Evolutionary conservation across 306 rosid species (phyloP).

Genomic region (apple (Malus domestica)): DNA sequence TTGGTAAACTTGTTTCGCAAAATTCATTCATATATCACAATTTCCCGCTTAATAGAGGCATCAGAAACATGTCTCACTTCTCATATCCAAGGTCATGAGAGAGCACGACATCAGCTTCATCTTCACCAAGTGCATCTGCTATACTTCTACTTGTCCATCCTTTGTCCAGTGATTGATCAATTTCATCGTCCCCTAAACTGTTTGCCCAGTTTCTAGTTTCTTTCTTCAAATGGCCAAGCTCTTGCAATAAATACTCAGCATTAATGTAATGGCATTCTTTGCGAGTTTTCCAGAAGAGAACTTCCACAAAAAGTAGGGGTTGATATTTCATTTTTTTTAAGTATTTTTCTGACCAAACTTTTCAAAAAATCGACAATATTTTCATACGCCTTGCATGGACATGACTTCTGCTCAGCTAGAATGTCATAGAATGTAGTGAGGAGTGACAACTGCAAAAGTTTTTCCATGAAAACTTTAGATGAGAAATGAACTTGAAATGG

Average conservation of each 20-base stretch:
- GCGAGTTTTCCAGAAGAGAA: constrained; percentile 89
- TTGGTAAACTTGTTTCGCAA: too few relatives aligned
- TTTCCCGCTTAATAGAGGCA: not conserved
- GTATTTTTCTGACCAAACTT: constrained; percentile 70
- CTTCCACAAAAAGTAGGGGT: constrained; percentile 86
- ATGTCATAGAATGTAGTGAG: constrained; percentile 64
- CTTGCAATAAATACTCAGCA: constrained; percentile 76
- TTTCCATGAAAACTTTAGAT: constrained; percentile 8
- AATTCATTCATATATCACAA: not conserved
- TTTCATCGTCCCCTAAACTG: constrained; percentile 32
- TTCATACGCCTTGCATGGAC: constrained; percentile 55
- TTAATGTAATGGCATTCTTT: constrained; percentile 82
- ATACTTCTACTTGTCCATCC: constrained; percentile 52
- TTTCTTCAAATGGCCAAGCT: constrained; percentile 64
- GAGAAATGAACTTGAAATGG: constrained; percentile 11
- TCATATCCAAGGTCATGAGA: constrained; percentile 45
- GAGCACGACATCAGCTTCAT: constrained; percentile 87
- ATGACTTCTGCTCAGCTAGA: constrained; percentile 65
- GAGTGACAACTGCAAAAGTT: constrained; percentile 64
- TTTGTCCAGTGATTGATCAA: constrained; percentile 42
- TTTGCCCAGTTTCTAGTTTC: constrained; percentile 44
- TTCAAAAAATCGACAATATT: constrained; percentile 60
- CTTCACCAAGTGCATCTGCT: constrained; percentile 98
- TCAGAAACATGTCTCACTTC: constrained; percentile 39
- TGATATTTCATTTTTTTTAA: constrained; percentile 72